Conservation (phyloP, 2,329 filamentous ascomycete species). For the Fusarium paranaense region DNA sequence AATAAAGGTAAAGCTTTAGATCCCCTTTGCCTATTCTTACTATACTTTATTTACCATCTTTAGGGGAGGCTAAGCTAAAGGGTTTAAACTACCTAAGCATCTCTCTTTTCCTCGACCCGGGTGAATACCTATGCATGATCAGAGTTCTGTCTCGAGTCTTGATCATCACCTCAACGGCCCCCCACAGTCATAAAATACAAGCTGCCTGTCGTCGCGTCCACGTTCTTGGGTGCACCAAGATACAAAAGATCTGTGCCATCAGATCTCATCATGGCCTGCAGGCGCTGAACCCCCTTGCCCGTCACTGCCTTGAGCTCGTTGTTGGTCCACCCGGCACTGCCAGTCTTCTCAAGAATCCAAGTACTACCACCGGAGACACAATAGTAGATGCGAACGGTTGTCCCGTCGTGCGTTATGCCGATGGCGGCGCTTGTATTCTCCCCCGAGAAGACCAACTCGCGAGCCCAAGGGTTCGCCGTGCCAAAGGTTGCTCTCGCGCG, state of each 20-base stretch:
- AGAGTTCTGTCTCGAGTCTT: neutral
- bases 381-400: constrained; percentile 35
- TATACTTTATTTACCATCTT: neutral
- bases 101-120: neutral
- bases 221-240: constrained; percentile 18
- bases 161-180: neutral
- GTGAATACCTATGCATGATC: neutral
- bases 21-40: neutral
- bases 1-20: neutral
- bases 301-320: constrained; percentile 9
- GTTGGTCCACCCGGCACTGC: constrained; percentile 12
- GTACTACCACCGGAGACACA: constrained; percentile 26
- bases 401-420: constrained; percentile 32
- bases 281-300: constrained; percentile 22
- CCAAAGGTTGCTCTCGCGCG: constrained; percentile 27
- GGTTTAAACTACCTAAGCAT: too few relatives aligned
- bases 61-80: neutral
- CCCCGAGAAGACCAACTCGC: constrained; percentile 28
- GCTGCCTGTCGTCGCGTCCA: constrained; percentile 24
- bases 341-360: constrained; percentile 29
- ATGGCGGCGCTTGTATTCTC: constrained; percentile 32
- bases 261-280: constrained; percentile 17
- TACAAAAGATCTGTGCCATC: constrained; percentile 27
- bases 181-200: constrained; percentile 19
- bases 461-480: constrained; percentile 23